Evolutionary conservation across 2,329 filamentous ascomycete species (phyloP), one percentile per base, ranked within the genome.

Genomic region (Fusarium floridanum): DNA sequence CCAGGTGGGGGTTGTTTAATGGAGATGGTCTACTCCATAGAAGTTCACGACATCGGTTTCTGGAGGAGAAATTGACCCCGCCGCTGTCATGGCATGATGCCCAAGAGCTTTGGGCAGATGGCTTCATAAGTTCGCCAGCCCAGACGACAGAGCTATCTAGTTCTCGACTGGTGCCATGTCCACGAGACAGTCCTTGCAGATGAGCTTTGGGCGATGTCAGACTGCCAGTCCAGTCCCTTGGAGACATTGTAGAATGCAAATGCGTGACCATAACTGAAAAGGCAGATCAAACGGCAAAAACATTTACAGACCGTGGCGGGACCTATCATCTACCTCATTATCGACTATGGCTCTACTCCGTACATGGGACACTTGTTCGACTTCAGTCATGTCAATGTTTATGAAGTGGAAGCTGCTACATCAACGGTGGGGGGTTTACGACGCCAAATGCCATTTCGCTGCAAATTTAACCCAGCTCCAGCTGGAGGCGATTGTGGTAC

Each of bases 21-120:
- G 17, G 24, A 59, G 20, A 74, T 65, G 37, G 6, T 56, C 57
- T 2, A 22, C 22, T 22, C 22, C 22, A 22, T 22, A 73, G 63
- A 1, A 65, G 63, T 62, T 20, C 64, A 55, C n/a, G n/a, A 14
- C 5, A 22, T 43, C n/a, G n/a, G n/a, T 1, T 22, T 39, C 56
- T 71, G 55, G 53, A 12, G 17, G 60, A 71, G 43, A 63, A 67
- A 20, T 67, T 50, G 39, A 43, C 71, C 22, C 71, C 70, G 6
- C 67, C 55, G 9, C 50, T 71, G 20, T 68, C 12, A 73, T 73
- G 29, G 62, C 63, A n/a, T 59, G 60, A n/a, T 73, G 65, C 22
- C 63, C 59, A 5, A 29, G 17, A 9, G 39, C 2, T 6, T 6
- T 66, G 8, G 59, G 64, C 20, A 36, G 43, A 5, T 57, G 0